phyloP scores from a whole-genome alignment of 176 grass and related monocot species.

The Musa itinerans region DNA sequence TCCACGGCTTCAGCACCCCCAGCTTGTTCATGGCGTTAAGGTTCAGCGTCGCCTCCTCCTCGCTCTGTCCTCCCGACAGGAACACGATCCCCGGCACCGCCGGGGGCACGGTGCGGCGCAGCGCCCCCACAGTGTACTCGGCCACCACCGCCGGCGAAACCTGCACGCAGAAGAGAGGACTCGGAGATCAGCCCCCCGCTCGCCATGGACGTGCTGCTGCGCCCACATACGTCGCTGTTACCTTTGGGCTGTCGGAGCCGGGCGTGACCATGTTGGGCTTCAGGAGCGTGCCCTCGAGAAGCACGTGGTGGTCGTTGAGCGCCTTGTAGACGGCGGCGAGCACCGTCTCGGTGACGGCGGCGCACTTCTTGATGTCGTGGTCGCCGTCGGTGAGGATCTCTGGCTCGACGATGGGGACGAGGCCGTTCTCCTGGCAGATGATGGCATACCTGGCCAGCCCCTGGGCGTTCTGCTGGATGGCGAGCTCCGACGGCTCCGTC shows the following conservation, averaged over 20 bases:
- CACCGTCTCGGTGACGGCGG: conserved; percentile 72
- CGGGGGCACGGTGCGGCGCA: conserved; percentile 75
- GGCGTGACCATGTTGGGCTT: conserved; percentile 97
- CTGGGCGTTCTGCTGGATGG: conserved; percentile 72
- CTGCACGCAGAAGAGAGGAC: conserved; percentile 10
- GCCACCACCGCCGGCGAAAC: conserved; percentile 59
- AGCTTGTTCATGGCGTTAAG: conserved; percentile 92
- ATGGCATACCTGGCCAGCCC: conserved; percentile 75
- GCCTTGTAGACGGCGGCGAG: conserved; percentile 83
- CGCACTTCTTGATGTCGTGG: conserved; percentile 64
- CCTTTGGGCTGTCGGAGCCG: conserved; percentile 82
- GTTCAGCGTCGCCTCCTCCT: conserved; percentile 78
- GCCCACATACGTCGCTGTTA: neutral
- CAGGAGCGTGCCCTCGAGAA: conserved; percentile 80
- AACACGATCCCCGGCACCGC: conserved; percentile 83
- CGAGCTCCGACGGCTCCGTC: conserved; percentile 60
- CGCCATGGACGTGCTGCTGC: neutral
- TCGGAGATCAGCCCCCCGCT: neutral
- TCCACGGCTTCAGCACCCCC: conserved; percentile 77
- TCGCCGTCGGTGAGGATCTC: conserved; percentile 82
- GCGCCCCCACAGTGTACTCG: conserved; percentile 68
- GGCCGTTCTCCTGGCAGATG: conserved; percentile 79
- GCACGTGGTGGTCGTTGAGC: conserved; percentile 74
- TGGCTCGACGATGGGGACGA: conserved; percentile 90
- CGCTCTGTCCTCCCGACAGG: conserved; percentile 87